Base-by-base conservation (phyloP, 768 basidiomycete species). In the Termitomyces sp. region DNA sequence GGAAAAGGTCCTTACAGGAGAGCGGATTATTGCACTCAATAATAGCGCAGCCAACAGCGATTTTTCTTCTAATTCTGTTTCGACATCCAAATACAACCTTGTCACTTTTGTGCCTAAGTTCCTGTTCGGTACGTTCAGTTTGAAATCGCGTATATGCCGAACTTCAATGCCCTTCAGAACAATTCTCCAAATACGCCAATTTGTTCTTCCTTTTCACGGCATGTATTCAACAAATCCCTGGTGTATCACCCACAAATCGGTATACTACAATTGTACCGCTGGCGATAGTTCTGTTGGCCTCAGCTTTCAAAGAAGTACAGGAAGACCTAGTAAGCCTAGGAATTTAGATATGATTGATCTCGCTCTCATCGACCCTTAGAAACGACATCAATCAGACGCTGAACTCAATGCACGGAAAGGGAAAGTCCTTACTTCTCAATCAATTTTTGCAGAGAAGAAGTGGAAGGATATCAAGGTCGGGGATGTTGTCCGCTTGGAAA, bases 151-250 rank as follows among this genome's bases (percentile, higher is more conserved):
- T 19, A 30, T 33, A 19, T 46, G 26, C 7, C 5, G 28, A 15
- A 38, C 10, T 12, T 53, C 46, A 53, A 54, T 41, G 53, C 26
- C 57, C 37, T 55, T 28, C 72, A 96, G 95, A 96, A 69, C 94
- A 98, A 83, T 97, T 98, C 77, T 94, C 92, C 44, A 93, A 97
- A 83, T 98, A 98, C 69, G 96, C 97, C 63, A 98, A 99, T 68
- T 52, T 98, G 59, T 99, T 99, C 79, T 99, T 99, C 80, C 78
- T 99, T 57, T 98, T 99, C 77, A 98, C 96, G 31, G 93, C 93
- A 19, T 87, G 81, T 72, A 98, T 98, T 49, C 96, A 98, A 67
- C 97, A 99, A 75, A 94, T 99, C 62, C 97, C 97, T 15, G 91
- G 86, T 63, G 95, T 99, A 7, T 99, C 97, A 1, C 97, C 97